A percentile compares a stretch with the other conserved stretches of the same genome.
These are phyloP conservation scores for Pyrus hybrid DNA, from an alignment of 331 rosid species.

Conservation along the genomic window DNA sequence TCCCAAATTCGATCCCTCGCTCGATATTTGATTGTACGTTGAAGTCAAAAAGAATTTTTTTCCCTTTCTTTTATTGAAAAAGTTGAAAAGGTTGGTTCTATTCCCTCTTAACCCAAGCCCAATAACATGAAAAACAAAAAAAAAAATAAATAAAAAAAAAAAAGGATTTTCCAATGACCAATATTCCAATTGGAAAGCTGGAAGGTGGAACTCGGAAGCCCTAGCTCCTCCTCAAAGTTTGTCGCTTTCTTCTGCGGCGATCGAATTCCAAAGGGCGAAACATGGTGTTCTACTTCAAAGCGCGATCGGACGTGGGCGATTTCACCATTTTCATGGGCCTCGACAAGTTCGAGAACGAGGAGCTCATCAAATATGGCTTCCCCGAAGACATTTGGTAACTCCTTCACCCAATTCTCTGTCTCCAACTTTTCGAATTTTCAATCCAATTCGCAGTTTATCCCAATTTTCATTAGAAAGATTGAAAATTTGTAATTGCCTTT, in stretches of 20 bases:
- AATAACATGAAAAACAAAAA: not conserved
- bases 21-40: no score
- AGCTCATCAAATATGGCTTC: conserved; percentile 94
- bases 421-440: not conserved
- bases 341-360: conserved; percentile 94
- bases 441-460: not conserved
- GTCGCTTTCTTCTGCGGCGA: not conserved
- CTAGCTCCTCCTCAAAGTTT: conserved; percentile 2
- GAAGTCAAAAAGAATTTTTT: no score
- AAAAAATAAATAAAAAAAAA: not conserved
- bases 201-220: conserved; percentile 8
- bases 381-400: conserved; percentile 85
- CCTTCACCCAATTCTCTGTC: not conserved
- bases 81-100: no score
- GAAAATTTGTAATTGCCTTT: not conserved
- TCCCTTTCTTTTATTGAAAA: not conserved
- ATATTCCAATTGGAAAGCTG: conserved; percentile 7
- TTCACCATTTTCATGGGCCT: conserved; percentile 98
- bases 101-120: no score
- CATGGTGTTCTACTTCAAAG: conserved; percentile 98
- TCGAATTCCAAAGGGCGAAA: conserved; percentile 17
- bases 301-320: conserved; percentile 94
- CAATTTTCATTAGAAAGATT: not conserved
- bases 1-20: no score
- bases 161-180: not conserved